Base-by-base conservation (phyloP, 768 basidiomycete species). In the Tylopilus subfusipes region DNA sequence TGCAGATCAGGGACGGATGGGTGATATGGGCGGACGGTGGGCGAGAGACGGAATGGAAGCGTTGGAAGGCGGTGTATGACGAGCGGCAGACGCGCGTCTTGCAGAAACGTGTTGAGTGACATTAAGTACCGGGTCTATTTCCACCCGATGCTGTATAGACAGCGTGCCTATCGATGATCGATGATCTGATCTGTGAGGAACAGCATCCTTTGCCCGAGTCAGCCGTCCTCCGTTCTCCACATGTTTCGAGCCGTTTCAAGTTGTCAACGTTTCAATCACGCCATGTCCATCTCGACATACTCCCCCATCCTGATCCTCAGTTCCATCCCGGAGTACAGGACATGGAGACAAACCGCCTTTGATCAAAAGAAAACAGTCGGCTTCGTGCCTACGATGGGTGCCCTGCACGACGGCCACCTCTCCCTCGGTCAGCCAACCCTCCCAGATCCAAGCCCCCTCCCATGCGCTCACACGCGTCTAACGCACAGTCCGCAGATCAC, bases 361-460 rank as follows among this genome's bases (percentile, higher is more conserved):
- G 75, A 78, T 1, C 72, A 76, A 42, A 73, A 75, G 29, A 80
- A 84, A 65, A 79, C 83, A 1, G 92, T 99, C 6, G 97, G 97
- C 1, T 91, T 90, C 54, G 93, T 99, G n/a, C 83, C 97, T 1
- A 99, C 97, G 12, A 98, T 98, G 96, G 96, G 96, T 21, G 96
- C 96, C 2, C 73, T 99, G 40, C 97, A 99, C 68, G 84, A 88
- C 10, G 97, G 97, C 2, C 97, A 98, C 69, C 76, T 98, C 40
- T 83, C 89, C 50, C 84, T 99, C 33, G 90, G 96, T 97, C 61
- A 58, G 84, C 57, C 27, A 53, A n/a, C 48, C 82, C 18, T 64
- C n/a, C 49, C 13, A 5, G 33, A 27, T n/a, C 47, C 48, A 10
- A 21, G 6, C 2, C 38, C 38, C 19, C 33, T 18, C 19, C 38